phyloP scores from a whole-genome alignment of 345 rosid species.

The Draba incana region DNA sequence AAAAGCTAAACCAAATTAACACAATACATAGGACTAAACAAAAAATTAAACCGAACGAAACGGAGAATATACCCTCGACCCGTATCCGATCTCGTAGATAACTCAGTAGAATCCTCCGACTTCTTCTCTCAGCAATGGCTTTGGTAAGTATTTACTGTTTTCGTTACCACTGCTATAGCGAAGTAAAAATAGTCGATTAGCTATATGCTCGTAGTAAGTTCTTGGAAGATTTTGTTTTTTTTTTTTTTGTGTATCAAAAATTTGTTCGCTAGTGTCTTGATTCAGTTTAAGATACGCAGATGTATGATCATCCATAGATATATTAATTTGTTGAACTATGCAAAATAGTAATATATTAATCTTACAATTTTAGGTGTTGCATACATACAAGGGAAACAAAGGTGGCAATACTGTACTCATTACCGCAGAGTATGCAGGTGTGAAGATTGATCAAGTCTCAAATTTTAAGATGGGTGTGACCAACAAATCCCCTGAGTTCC shows the following conservation, averaged over 20 bases:
- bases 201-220: background rate
- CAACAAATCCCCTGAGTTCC: slow-evolving; percentile 82
- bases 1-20: too few relatives aligned
- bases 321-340: too few relatives aligned
- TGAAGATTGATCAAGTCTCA: slow-evolving; percentile 55
- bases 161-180: background rate
- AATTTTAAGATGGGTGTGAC: slow-evolving; percentile 87
- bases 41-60: slow-evolving; percentile 23
- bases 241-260: too few relatives aligned
- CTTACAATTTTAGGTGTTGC: slow-evolving; percentile 55
- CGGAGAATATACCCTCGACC: slow-evolving; percentile 15
- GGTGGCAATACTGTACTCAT: slow-evolving; percentile 75
- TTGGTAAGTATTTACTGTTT: slow-evolving; percentile 50
- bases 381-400: slow-evolving; percentile 62
- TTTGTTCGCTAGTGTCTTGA: too few relatives aligned
- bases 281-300: too few relatives aligned
- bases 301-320: too few relatives aligned
- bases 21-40: background rate
- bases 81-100: slow-evolving; percentile 44
- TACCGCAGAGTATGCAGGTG: slow-evolving; percentile 83
- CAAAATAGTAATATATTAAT: background rate
- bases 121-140: slow-evolving; percentile 59
- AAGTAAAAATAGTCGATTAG: background rate
- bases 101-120: slow-evolving; percentile 41
- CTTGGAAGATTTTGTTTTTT: background rate